Evolutionary conservation across 805 yeast species (phyloP).

Genomic region (Huiozyma sinensis): DNA sequence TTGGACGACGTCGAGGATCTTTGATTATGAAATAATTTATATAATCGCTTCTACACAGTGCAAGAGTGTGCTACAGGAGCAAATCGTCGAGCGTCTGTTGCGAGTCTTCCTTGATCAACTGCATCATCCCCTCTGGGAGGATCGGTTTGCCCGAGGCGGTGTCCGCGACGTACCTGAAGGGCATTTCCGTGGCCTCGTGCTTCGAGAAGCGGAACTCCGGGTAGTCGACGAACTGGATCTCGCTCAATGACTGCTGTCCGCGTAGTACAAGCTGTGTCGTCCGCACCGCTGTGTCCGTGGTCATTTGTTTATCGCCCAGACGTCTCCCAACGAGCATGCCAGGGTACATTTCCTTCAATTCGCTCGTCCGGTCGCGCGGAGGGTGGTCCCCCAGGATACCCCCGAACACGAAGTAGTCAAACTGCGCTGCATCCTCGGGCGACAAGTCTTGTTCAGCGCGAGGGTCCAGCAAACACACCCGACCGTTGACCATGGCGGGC

Average conservation of each 20-base stretch:
- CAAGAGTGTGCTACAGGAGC: constrained; percentile 6
- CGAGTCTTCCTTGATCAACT: constrained; percentile 73
- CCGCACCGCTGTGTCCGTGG: constrained; percentile 94
- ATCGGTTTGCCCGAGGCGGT: constrained; percentile 52
- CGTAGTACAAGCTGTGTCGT: constrained; percentile 76
- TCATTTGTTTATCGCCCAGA: constrained; percentile 85
- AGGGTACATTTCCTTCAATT: constrained; percentile 69
- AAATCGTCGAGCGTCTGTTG: constrained; percentile 73
- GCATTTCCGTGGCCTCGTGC: constrained; percentile 95
- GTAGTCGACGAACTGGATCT: constrained; percentile 78
- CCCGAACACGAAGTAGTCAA: constrained; percentile 89
- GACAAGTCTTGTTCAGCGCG: constrained; percentile 63
- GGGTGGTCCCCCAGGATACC: constrained; percentile 95
- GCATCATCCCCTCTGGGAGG: constrained; percentile 85
- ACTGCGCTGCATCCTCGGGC: constrained; percentile 55
- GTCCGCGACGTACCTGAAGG: constrained; percentile 79
- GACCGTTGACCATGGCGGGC: constrained; percentile 32
- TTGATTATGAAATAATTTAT: no score
- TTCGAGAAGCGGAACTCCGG: constrained; percentile 86
- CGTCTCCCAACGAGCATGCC: constrained; percentile 63
- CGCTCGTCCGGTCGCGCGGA: constrained; percentile 84
- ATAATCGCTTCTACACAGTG: not conserved
- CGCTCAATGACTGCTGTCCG: constrained; percentile 46
- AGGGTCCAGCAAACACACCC: constrained; percentile 84
- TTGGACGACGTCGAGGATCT: no score